Base-by-base conservation (phyloP, 1,284 basidiomycete species). In the Afroboletus lepidellus region DNA sequence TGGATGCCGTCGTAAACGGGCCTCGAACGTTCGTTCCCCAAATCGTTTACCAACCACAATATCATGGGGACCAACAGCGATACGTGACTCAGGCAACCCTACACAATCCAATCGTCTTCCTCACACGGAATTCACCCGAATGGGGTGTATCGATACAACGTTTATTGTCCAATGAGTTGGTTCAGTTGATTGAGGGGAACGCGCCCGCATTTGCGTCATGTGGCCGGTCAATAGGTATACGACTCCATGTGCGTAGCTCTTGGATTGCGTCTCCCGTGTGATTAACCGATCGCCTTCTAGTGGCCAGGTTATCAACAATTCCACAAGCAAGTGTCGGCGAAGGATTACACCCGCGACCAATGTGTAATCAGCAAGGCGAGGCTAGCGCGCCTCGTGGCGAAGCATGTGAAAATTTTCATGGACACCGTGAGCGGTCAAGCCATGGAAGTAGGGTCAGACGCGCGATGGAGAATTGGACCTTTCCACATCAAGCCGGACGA, bases 261-360 rank as follows among this genome's bases (percentile, higher is more conserved):
- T 30, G n/a, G 11, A 11, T 15, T 3, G 5, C 6, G 9, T 80
- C 83, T n/a, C n/a, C n/a, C n/a, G n/a, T n/a, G n/a, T n/a, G n/a
- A 2, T 9, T n/a, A 25, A 30, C 4, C 32, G 24, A 48, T 23
- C 7, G 12, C 39, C 16, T 9, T 18, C 9, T 5, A 87, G 85
- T 88, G 85, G 85, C 84, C 83, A 16, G 85, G 85, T 0, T 87
- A 87, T 61, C 72, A 75, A 25, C 77, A 79, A 41, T 87, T 80
- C 80, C 83, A 78, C 56, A 74, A 81, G 41, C 85, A 86, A 62
- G 85, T 87, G 55, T 78, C 81, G 7, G 87, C 85, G 1, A 80
- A 78, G 60, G 85, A 88, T 62, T 87, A 85, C 64, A 75, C 80
- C 16, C 81, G 75, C 56, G 78, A 81, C 1, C 85, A 81, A 30